Conservation (phyloP, 805 yeast genomes). For the Ogataea kodamae region DNA sequence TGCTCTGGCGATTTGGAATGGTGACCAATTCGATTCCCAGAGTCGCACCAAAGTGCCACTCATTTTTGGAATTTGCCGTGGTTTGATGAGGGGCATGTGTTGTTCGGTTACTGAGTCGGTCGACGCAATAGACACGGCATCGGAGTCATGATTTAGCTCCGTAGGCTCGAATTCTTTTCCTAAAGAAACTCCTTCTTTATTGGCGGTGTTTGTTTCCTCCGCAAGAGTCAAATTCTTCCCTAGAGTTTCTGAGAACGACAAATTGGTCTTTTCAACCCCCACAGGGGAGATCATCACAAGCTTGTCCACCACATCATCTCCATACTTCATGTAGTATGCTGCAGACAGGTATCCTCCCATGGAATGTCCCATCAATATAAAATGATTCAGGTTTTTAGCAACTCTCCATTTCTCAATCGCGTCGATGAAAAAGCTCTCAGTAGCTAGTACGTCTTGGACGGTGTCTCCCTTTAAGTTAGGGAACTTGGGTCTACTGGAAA, state of each 20-base stretch:
- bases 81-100: too few species aligned
- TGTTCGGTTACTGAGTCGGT: constrained; percentile 5
- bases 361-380: constrained; percentile 73
- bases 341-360: constrained; percentile 73
- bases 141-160: constrained; percentile 9
- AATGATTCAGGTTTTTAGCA: constrained; percentile 42
- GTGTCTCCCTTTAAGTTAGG: constrained; percentile 30
- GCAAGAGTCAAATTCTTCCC: constrained; percentile 9
- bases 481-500: constrained; percentile 54
- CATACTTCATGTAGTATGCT: constrained; percentile 59
- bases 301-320: constrained; percentile 46
- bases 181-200: constrained; percentile 31
- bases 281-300: constrained; percentile 69
- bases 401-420: constrained; percentile 65
- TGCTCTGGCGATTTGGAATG: constrained; percentile 48
- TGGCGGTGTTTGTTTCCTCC: constrained; percentile 20
- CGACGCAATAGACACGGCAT: constrained; percentile 12
- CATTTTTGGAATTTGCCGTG: constrained; percentile 26
- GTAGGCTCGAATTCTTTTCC: constrained; percentile 31
- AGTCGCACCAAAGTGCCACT: constrained; percentile 37
- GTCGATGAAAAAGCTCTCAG: constrained; percentile 57
- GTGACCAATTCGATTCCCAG: constrained; percentile 56
- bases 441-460: constrained; percentile 37
- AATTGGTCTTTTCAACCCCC: constrained; percentile 67
- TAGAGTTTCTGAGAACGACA: constrained; percentile 33